Evolutionary conservation across 1,284 basidiomycete genomes (phyloP).

Genomic region (Laetiporus sulphureus): DNA sequence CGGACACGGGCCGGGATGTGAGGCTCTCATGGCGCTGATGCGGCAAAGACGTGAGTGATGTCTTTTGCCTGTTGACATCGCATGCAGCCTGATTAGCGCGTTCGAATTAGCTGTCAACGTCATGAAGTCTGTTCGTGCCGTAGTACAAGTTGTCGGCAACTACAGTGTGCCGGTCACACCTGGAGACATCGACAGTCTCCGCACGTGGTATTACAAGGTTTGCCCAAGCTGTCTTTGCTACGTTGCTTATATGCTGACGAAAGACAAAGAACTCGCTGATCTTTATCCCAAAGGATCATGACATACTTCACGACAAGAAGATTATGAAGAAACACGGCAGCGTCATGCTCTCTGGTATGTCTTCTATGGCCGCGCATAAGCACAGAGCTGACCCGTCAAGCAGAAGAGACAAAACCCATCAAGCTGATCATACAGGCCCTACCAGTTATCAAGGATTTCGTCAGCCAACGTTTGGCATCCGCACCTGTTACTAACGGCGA

Average conservation of each 20-base stretch:
- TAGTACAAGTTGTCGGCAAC: conserved; percentile 75
- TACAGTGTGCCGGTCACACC: conserved; percentile 50
- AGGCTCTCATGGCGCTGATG: conserved; percentile 69
- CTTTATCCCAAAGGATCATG: conserved; percentile 52
- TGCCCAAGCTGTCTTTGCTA: conserved; percentile 8
- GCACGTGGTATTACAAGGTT: conserved; percentile 62
- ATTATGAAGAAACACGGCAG: conserved; percentile 53
- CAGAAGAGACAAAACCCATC: not conserved
- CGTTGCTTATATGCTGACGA: not conserved
- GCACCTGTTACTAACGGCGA: no score
- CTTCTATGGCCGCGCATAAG: conserved; percentile 1
- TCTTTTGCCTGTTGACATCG: not conserved
- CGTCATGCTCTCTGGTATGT: conserved; percentile 49
- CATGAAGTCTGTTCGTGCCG: conserved; percentile 55
- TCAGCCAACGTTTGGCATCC: no score
- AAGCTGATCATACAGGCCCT: not conserved
- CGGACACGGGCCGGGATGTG: conserved; percentile 82
- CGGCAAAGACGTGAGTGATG: conserved; percentile 52
- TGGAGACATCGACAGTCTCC: conserved; percentile 42
- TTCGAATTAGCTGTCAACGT: conserved; percentile 38
- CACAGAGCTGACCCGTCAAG: not conserved
- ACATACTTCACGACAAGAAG: conserved; percentile 43
- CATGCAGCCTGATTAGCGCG: conserved; percentile 1
- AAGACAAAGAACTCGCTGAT: conserved; percentile 54
- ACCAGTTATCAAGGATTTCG: no score